Percentiles rank a stretch among this genome's conserved stretches.
These are phyloP conservation scores for Cardamine chenopodiifolia DNA, from an alignment of 345 rosid species.

Conservation along the genomic window DNA sequence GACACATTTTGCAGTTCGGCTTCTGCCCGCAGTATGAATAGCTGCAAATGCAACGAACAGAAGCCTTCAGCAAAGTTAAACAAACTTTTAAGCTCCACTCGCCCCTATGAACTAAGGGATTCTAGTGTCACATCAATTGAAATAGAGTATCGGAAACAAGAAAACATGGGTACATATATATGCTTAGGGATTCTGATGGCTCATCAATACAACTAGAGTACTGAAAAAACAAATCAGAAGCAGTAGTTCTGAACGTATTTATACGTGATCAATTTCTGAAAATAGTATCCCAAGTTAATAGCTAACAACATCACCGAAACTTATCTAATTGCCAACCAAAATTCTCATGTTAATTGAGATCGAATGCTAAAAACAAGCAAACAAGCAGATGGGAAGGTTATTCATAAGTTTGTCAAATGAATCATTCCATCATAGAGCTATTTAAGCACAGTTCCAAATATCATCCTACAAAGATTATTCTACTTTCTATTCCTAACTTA, in stretches of 20 bases:
- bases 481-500: neutral
- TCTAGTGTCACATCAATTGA: neutral
- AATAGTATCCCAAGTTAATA: neutral
- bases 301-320: neutral
- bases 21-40: slow-evolving; percentile 84
- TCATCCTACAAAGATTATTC: neutral
- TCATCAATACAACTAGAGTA: slow-evolving; percentile 6
- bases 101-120: neutral
- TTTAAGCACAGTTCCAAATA: neutral
- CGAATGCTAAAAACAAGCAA: neutral
- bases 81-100: slow-evolving; percentile 1
- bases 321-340: neutral
- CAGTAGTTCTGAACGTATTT: neutral
- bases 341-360: slow-evolving; percentile 13
- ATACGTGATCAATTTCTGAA: neutral
- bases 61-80: slow-evolving; percentile 5
- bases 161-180: neutral
- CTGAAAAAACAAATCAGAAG: slow-evolving; percentile 10
- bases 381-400: neutral
- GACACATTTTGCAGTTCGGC: slow-evolving; percentile 75
- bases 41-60: slow-evolving; percentile 54
- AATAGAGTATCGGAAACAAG: neutral
- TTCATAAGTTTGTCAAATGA: neutral
- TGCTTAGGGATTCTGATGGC: slow-evolving; percentile 11
- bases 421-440: neutral